A percentile compares a stretch with the other conserved stretches of the same genome.
phyloP scores from a whole-genome alignment of 305 asterid genomes.

The Ajuga reptans region DNA sequence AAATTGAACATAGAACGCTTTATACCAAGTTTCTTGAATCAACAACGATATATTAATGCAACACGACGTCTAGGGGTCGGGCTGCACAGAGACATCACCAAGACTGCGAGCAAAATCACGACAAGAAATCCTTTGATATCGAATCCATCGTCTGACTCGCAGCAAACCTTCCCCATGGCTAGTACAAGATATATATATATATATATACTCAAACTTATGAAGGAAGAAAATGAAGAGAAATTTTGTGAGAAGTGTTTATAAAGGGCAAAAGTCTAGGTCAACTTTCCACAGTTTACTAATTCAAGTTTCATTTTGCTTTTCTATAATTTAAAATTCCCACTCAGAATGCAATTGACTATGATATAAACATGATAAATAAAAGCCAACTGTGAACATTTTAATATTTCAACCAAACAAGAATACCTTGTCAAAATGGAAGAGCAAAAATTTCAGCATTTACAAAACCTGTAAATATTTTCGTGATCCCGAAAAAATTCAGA shows the following conservation, averaged over 20 bases:
- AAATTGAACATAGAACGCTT: neutral
- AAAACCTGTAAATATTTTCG: slow-evolving; percentile 28
- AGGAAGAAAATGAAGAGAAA: neutral
- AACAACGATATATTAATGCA: slow-evolving; percentile 12
- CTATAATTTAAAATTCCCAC: neutral
- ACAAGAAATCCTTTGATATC: slow-evolving; percentile 15
- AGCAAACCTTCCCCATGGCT: slow-evolving; percentile 34
- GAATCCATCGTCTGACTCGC: slow-evolving; percentile 28
- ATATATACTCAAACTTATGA: neutral
- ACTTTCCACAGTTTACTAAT: neutral
- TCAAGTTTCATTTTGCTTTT: neutral
- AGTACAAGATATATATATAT: neutral
- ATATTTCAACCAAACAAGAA: slow-evolving; percentile 14
- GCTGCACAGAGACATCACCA: slow-evolving; percentile 24
- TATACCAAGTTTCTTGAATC: neutral
- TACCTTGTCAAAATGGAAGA: slow-evolving; percentile 1
- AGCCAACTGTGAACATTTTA: slow-evolving; percentile 6
- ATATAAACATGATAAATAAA: neutral
- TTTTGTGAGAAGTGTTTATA: neutral
- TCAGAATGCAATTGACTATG: neutral
- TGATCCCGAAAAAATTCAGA: slow-evolving; percentile 26
- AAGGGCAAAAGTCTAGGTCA: slow-evolving; percentile 11
- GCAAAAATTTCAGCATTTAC: slow-evolving; percentile 26
- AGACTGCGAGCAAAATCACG: slow-evolving; percentile 26
- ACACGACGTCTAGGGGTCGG: slow-evolving; percentile 26